phyloP scores from a whole-genome alignment of 345 rosid species.

The Lumnitzera littorea region DNA sequence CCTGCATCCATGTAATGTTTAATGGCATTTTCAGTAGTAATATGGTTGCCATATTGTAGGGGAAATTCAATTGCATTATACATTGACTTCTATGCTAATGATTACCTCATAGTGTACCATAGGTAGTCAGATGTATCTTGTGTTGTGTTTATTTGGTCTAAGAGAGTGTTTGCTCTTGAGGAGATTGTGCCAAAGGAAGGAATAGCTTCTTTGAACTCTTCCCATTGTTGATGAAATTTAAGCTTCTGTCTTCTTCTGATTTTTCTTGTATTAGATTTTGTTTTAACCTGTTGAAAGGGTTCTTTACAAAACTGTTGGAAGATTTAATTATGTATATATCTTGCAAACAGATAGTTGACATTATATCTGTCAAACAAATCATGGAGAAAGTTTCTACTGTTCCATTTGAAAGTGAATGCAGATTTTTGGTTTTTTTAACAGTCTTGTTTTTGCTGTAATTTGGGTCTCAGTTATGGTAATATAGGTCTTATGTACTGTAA shows the following conservation, averaged over 20 bases:
- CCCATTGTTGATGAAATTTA: slow-evolving; percentile 37
- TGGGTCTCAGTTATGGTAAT: too few relatives aligned
- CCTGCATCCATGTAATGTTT: slow-evolving; percentile 22
- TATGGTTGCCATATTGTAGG: neutral
- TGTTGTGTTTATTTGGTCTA: slow-evolving; percentile 65
- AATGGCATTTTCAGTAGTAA: neutral
- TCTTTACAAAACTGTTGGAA: neutral
- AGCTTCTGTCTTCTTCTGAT: slow-evolving; percentile 29
- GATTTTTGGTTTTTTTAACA: too few relatives aligned
- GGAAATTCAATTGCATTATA: neutral
- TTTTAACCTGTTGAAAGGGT: slow-evolving; percentile 37
- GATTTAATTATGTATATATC: neutral
- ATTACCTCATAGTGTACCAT: slow-evolving; percentile 65
- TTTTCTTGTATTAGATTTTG: slow-evolving; percentile 41
- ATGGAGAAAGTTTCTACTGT: too few relatives aligned
- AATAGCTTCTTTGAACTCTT: slow-evolving; percentile 43
- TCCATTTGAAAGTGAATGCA: too few relatives aligned
- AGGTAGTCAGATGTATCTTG: slow-evolving; percentile 80
- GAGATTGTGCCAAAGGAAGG: slow-evolving; percentile 39
- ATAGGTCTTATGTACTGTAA: too few relatives aligned
- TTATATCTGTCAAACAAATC: too few relatives aligned
- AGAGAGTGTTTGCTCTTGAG: slow-evolving; percentile 36
- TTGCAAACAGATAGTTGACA: too few relatives aligned
- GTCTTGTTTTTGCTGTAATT: too few relatives aligned
- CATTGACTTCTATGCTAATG: neutral